Evolutionary conservation across 2,329 filamentous ascomycete genomes (phyloP).

Genomic region (Pyrenochaeta sp.): DNA sequence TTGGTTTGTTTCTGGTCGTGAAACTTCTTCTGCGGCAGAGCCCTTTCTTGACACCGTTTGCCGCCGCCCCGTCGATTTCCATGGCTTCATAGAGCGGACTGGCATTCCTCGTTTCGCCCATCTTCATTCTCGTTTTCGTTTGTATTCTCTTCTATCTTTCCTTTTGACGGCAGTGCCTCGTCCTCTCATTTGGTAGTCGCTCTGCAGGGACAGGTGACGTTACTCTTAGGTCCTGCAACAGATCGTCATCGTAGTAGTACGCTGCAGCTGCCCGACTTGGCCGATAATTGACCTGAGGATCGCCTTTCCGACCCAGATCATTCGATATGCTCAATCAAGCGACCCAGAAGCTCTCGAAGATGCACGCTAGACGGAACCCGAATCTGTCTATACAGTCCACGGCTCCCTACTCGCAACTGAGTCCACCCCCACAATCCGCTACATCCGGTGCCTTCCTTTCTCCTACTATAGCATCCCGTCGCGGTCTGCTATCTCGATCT

Average conservation of each 20-base stretch:
- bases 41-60: slow-evolving; percentile 14
- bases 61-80: slow-evolving; percentile 20
- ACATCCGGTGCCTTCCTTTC: slow-evolving; percentile 49
- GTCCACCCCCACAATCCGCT: slow-evolving; percentile 39
- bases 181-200: slow-evolving; percentile 26
- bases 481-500: slow-evolving; percentile 72
- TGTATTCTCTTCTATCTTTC: slow-evolving; percentile 5
- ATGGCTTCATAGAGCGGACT: slow-evolving; percentile 25
- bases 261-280: slow-evolving; percentile 12
- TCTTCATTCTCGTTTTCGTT: slow-evolving; percentile 7
- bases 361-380: slow-evolving; percentile 58
- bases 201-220: slow-evolving; percentile 29
- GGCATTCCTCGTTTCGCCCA: slow-evolving; percentile 9
- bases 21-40: slow-evolving; percentile 34
- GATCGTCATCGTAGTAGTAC: slow-evolving; percentile 8
- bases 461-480: slow-evolving; percentile 43
- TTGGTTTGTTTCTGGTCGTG: slow-evolving; percentile 34
- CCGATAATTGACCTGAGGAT: slow-evolving; percentile 1
- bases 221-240: slow-evolving; percentile 5
- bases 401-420: slow-evolving; percentile 45
- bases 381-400: slow-evolving; percentile 56
- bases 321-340: slow-evolving; percentile 49
- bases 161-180: slow-evolving; percentile 24
- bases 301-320: slow-evolving; percentile 7
- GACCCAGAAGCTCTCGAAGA: slow-evolving; percentile 47